phyloP scores from a whole-genome alignment of 805 yeast species.

The Hanseniaspora valbyensis region DNA sequence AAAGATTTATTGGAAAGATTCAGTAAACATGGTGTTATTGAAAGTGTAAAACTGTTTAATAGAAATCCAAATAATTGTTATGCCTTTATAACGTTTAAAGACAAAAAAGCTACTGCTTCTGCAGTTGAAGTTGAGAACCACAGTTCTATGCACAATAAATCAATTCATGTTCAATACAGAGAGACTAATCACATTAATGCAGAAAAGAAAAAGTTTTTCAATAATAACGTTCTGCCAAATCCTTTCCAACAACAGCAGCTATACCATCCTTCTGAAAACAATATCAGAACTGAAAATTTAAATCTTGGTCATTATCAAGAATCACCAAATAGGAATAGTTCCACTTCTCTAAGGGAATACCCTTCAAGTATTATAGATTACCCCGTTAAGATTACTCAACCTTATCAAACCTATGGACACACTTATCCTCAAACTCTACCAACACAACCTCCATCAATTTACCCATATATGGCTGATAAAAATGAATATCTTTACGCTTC shows the following conservation, averaged over 20 bases:
- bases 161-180: conserved; percentile 77
- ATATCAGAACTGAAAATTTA: not conserved
- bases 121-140: conserved; percentile 83
- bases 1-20: conserved; percentile 50
- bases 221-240: not conserved
- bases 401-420: no score
- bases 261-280: not conserved
- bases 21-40: conserved; percentile 53
- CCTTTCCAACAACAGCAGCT: not conserved
- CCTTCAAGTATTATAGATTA: no score
- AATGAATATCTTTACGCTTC: no score
- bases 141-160: conserved; percentile 56
- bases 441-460: no score
- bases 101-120: conserved; percentile 66
- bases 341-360: no score
- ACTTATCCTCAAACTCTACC: no score
- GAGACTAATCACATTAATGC: conserved; percentile 38
- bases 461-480: no score
- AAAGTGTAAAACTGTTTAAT: conserved; percentile 43
- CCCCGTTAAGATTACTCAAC: no score
- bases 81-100: conserved; percentile 60
- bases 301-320: no score
- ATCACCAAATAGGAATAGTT: no score
- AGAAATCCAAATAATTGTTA: conserved; percentile 40
- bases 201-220: conserved; percentile 1